Evolutionary conservation across 2,329 filamentous ascomycete species (phyloP), one percentile per base, ranked within the genome.

Genomic region (Pseudonectria buxi): DNA sequence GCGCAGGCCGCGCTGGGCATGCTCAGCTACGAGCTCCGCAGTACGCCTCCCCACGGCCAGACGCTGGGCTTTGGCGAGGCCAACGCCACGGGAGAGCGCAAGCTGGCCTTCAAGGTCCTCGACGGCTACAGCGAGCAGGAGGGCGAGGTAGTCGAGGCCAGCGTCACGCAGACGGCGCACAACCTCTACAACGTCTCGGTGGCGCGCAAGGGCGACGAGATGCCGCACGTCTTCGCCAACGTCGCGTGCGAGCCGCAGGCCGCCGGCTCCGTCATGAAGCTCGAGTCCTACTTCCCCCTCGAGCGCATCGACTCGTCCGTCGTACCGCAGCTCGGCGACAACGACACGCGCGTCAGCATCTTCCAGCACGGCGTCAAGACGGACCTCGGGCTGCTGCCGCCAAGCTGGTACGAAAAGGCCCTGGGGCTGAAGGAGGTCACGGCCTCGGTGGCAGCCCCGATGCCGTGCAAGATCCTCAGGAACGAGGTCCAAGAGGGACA

Each of bases 401-500:
- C 90, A 0, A 69, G 70, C 29, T 98, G 89, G 88, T 83, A 84
- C 39, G 85, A 88, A 50, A 90, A 94, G 62, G 88, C 87, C 0
- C 69, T 95, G 7, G 89, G 90, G 0, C 66, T 85, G 43, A 89
- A 86, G 58, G 86, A 94, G 54, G 74, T 75, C 1, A 72, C 80
- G 6, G 89, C 90, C 40, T 92, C 83, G 35, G 87, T 96, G 2
- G 72, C 86, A 15, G 87, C 92, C 14, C 92, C 92, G 0, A 98
- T 98, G 92, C 92, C 92, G 2, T 96, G 92, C 65, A 96, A 96
- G 66, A 83, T 98, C 16, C 65, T 98, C 43, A 79, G 86, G 46
- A 92, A 95, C 31, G 86, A 95, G 60, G 87, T 95, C 0, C 65
- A 72, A 18, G 87, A 87, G 49, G 92, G 92, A 0, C 78, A 94